A percentile compares a stretch with the other conserved stretches of the same genome.
Conservation (phyloP, 495 filamentous ascomycete species). For the Aspergillus nidulans region DNA sequence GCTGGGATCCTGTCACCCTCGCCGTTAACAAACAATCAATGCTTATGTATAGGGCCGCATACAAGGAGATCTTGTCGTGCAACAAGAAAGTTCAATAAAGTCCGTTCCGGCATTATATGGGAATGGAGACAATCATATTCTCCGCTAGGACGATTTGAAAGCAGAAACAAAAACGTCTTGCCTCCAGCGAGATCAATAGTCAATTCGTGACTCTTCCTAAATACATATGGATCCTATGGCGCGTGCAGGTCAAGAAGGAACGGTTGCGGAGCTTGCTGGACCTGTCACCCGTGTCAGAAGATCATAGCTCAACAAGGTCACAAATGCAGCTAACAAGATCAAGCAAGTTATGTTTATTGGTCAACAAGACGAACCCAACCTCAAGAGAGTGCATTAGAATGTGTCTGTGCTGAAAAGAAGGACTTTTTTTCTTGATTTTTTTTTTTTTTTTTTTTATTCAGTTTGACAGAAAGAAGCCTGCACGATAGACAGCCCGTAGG, state of each 20-base stretch:
- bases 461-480: neutral
- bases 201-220: neutral
- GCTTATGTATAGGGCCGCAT: conserved; percentile 7
- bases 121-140: neutral
- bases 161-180: neutral
- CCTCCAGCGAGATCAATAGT: neutral
- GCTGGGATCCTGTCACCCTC: conserved; percentile 26
- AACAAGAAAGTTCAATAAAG: conserved; percentile 10
- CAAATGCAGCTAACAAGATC: conserved; percentile 17
- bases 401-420: neutral
- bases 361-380: conserved; percentile 3
- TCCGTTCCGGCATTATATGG: conserved; percentile 11
- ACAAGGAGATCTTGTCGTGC: conserved; percentile 17
- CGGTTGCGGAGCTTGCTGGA: conserved; percentile 23
- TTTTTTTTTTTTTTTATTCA: neutral
- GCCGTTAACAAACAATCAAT: neutral
- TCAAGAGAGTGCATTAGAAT: neutral
- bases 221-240: conserved; percentile 9
- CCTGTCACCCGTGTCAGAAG: conserved; percentile 24
- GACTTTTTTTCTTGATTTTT: neutral
- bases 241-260: conserved; percentile 3
- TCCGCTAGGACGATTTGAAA: neutral
- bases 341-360: conserved; percentile 14
- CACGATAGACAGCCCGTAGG: neutral
- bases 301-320: conserved; percentile 9